Percentiles rank a stretch among this genome's conserved stretches.
Conservation (phyloP, 805 yeast species). For the Cyberlindnera amylophila region DNA sequence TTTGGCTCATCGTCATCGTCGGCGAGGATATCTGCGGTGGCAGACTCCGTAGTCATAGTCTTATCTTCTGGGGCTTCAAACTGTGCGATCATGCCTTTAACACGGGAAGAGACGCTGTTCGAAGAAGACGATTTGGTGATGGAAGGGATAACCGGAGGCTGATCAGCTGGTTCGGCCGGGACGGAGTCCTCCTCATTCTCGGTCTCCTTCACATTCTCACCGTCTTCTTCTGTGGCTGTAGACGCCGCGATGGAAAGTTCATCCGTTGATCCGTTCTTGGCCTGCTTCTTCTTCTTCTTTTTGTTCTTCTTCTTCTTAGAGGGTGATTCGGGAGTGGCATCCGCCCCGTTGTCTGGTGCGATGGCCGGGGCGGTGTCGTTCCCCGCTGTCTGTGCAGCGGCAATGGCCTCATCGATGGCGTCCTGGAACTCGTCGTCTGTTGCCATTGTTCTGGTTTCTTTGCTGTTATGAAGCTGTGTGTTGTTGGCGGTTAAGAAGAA, state of each 20-base stretch:
- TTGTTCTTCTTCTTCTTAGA: slow-evolving; percentile 14
- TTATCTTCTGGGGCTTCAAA: not conserved
- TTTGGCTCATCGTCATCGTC: not conserved
- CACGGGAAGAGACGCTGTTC: too few species aligned
- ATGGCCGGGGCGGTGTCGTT: not conserved
- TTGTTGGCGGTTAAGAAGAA: too few species aligned
- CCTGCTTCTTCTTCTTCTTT: slow-evolving; percentile 11
- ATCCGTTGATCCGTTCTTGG: slow-evolving; percentile 1
- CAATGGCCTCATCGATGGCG: slow-evolving; percentile 5
- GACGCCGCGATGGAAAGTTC: not conserved
- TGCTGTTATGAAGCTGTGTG: too few species aligned
- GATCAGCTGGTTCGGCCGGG: not conserved
- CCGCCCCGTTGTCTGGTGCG: not conserved
- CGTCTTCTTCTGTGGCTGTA: not conserved
- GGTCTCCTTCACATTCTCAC: not conserved
- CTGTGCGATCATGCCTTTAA: too few species aligned
- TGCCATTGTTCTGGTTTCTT: not conserved
- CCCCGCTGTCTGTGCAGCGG: too few species aligned
- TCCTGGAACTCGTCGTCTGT: slow-evolving; percentile 17
- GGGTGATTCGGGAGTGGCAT: not conserved
- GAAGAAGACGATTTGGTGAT: too few species aligned
- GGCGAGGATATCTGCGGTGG: too few species aligned
- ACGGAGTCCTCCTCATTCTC: not conserved
- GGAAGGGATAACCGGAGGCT: not conserved
- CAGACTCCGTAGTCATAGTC: too few species aligned